Evolutionary conservation across 306 rosid genomes (phyloP), one percentile per base, ranked within the genome.

Genomic region (Cicer cuneatum): DNA sequence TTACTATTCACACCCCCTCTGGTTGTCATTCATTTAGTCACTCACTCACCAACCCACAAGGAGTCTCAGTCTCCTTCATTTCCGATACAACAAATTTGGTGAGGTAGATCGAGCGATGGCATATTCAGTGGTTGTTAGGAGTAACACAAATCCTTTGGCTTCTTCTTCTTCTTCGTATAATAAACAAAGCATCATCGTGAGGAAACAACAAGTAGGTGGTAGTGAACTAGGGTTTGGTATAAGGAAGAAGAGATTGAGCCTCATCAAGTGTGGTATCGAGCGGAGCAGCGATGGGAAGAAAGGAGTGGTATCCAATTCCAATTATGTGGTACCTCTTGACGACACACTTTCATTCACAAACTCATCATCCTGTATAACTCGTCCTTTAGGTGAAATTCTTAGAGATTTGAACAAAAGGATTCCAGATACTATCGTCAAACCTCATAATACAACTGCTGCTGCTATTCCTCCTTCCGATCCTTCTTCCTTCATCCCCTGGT

Each of bases 241-340:
- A 8, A 33, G 5, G 40, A 11, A 59, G 66, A 13, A 33, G 6
- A 33, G 2, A 12, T 2, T 3, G 2, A 10, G 0, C 16, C 5
- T 1, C 33, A 29, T 84, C 8, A 80, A 72, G 40, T 76, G 86
- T 29, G 73, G 80, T 46, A 41, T 83, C 0, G 89, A 85, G 53
- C 89, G 91, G 12, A 72, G 78, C 69, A 71, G 60, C 37, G 86
- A 75, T 12, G 80, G 72, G 46, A 87, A 78, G 85, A 83, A 72
- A 68, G 90, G 87, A 53, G 81, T 72, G 5, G 79, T 86, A 14
- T 91, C 95, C 4, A 90, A 89, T 76, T 82, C 96, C 10, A 94
- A 94, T 78, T 94, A 94, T 33, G 95, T 92, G 41, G 99, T 94
- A 35, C 99, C 99, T 6, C 82, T 94, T 13, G 96, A 89, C 78